Evolutionary conservation across 2,329 filamentous ascomycete genomes (phyloP), one percentile per base, ranked within the genome.

Genomic region (Neopestalotiopsis rosae): DNA sequence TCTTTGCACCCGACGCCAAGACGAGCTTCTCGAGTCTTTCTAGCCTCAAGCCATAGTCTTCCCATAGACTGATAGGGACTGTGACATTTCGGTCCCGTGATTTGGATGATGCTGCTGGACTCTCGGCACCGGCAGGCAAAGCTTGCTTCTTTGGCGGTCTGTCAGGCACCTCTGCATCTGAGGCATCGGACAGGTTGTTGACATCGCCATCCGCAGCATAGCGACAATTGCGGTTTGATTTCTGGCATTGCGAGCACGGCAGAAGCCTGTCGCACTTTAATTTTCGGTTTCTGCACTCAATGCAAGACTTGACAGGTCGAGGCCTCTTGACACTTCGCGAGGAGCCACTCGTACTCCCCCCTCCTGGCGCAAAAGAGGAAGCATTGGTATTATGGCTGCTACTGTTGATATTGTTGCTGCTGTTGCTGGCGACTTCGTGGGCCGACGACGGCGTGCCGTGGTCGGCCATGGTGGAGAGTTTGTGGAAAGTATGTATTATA

Each of bases 171-270:
- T 77, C 77, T 28, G 65, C 72, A 42, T 87, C 85, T 28, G 84
- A 86, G n/a, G 76, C 82, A 64, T 88, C 86, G 4, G 86, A 88
- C 13, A 83, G 75, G 72, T 82, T 84, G 42, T 80, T 80, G 9
- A 79, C 80, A 67, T 86, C 84, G 40, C 85, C 82, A 68, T 86
- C 84, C 24, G 85, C 81, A 30, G 85, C 80, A 72, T 89, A 89
- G 72, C 81, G 85, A 78, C 87, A 89, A 52, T 77, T 74, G 45
- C 87, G 85, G 71, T 82, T 84, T n/a, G 86, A 86, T 75, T 87
- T 88, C 65, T 87, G 85, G 74, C 88, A 90, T 75, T 89, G 87
- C 5, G 85, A 86, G 73, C 88, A 90, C 4, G 87, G 86, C 58
- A 82, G 80, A n/a, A 83, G 80, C 59, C 88, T 83, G 75, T 89